Percentiles rank a stretch among this genome's conserved stretches.
phyloP scores from a whole-genome alignment of 306 rosid genomes.

The Lathyrus aphaca region DNA sequence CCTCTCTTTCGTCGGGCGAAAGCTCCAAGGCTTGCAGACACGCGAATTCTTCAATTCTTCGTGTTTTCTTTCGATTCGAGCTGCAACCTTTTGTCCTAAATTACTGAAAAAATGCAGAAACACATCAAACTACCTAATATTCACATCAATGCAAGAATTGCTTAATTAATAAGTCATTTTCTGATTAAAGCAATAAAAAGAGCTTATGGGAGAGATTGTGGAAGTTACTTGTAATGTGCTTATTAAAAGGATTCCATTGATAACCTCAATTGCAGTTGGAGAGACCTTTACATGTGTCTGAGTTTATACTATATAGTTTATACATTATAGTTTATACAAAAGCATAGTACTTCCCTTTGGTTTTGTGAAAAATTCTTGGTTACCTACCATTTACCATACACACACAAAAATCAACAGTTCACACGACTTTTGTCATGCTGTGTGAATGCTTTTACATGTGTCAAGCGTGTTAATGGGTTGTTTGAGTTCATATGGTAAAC shows the following conservation, averaged over 20 bases:
- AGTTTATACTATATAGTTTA: background rate
- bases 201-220: background rate
- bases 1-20: no score
- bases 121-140: no score
- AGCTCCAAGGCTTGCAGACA: no score
- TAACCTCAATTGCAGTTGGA: background rate
- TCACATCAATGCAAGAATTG: no score
- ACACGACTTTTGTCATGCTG: background rate
- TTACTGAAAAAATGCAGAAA: no score
- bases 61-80: no score
- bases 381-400: constrained; percentile 4
- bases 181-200: no score
- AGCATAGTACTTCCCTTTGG: background rate
- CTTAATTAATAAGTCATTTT: no score
- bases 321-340: no score
- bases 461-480: constrained; percentile 6
- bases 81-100: no score
- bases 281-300: background rate
- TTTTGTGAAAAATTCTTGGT: constrained; percentile 1
- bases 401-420: no score
- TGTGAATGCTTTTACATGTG: background rate
- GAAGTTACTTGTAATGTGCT: background rate
- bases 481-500: constrained; percentile 1
- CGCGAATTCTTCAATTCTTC: no score
- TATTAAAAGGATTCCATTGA: background rate